These are phyloP conservation scores for Scutellaria barbata DNA, from an alignment of 257 asterid genomes.

Conservation along the genomic window DNA sequence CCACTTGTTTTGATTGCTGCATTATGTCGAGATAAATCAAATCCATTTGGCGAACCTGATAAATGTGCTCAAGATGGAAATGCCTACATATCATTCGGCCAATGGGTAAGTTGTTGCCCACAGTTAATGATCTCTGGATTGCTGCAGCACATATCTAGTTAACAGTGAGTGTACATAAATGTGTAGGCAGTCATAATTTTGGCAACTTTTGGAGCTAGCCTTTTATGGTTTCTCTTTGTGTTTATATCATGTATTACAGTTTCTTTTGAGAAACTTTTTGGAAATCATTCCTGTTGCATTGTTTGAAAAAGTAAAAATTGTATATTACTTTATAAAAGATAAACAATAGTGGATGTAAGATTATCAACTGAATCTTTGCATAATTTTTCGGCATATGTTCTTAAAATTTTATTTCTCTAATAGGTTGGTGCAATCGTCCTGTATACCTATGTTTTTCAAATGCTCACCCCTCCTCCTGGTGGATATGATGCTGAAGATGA, in stretches of 20 bases:
- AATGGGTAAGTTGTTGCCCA: constrained; percentile 73
- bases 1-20: constrained; percentile 98
- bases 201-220: constrained; percentile 20
- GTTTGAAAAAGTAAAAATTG: constrained; percentile 19
- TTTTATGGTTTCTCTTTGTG: constrained; percentile 22
- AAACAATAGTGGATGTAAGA: constrained; percentile 4
- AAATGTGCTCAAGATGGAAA: constrained; percentile 94
- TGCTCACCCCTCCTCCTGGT: constrained; percentile 95
- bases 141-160: constrained; percentile 14
- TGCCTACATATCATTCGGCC: constrained; percentile 98
- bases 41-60: constrained; percentile 81
- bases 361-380: constrained; percentile 16
- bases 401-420: constrained; percentile 31
- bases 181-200: constrained; percentile 21
- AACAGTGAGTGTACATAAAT: neutral
- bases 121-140: constrained; percentile 18
- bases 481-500: constrained; percentile 73
- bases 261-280: constrained; percentile 17
- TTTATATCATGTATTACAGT: constrained; percentile 21
- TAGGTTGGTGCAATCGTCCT: constrained; percentile 97
- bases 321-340: constrained; percentile 6
- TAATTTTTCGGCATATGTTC: constrained; percentile 19
- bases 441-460: constrained; percentile 89
- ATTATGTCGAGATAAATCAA: constrained; percentile 82
- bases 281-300: constrained; percentile 8